Evolutionary conservation across 2,329 filamentous ascomycete species (phyloP).

Genomic region (Fusarium sp.): DNA sequence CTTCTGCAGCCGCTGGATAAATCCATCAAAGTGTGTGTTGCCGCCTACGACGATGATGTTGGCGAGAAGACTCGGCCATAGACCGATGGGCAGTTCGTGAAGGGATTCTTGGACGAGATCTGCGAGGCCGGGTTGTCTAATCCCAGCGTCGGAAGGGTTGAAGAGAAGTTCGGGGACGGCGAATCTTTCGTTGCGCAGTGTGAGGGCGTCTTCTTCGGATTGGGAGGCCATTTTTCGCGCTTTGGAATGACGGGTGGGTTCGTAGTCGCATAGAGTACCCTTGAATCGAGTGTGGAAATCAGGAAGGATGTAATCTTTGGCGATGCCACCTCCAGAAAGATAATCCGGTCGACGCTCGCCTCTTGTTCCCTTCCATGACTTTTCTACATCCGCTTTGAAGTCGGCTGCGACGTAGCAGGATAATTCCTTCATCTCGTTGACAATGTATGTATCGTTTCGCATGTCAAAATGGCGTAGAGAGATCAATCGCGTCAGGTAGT

Average conservation of each 20-base stretch:
- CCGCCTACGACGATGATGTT: conserved; percentile 93
- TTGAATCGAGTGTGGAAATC: conserved; percentile 73
- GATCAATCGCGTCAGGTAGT: conserved; percentile 88
- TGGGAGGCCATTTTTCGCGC: conserved; percentile 59
- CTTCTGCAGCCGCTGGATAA: conserved; percentile 80
- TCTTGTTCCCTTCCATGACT: conserved; percentile 81
- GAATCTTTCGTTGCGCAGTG: conserved; percentile 92
- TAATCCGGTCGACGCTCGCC: conserved; percentile 66
- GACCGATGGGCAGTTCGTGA: conserved; percentile 77
- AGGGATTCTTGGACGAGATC: conserved; percentile 86
- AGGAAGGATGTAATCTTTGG: conserved; percentile 91
- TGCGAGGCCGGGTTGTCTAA: conserved; percentile 83
- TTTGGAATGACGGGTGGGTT: conserved; percentile 70
- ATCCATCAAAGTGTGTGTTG: conserved; percentile 81
- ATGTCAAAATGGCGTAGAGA: conserved; percentile 95
- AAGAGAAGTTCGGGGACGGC: conserved; percentile 91
- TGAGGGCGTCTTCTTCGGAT: conserved; percentile 78
- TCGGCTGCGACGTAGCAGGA: conserved; percentile 85
- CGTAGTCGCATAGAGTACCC: conserved; percentile 81
- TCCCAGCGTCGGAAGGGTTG: conserved; percentile 84
- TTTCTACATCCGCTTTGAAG: conserved; percentile 82
- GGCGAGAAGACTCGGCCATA: conserved; percentile 85
- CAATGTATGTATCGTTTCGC: conserved; percentile 91
- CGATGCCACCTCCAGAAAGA: conserved; percentile 68
- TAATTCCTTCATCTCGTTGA: conserved; percentile 95